These are phyloP conservation scores for Allodekkera sacchari DNA, from an alignment of 805 yeast genomes.

Conservation along the genomic window DNA sequence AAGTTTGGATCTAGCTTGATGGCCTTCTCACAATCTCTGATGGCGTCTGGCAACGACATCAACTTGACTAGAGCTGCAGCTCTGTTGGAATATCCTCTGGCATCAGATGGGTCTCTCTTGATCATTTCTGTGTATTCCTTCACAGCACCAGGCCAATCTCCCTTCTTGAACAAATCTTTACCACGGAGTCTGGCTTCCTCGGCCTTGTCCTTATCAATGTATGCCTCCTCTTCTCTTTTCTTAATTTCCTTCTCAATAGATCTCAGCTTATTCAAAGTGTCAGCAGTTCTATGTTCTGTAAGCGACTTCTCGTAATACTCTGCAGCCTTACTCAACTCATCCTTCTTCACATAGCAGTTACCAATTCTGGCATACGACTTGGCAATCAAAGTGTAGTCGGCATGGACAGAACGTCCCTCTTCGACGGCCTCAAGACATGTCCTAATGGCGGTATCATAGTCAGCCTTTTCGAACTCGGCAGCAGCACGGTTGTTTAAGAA, in stretches of 20 bases:
- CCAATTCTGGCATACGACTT: conserved; percentile 93
- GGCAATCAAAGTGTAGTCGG: conserved; percentile 87
- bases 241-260: conserved; percentile 80
- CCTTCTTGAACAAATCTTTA: conserved; percentile 78
- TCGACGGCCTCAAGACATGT: conserved; percentile 82
- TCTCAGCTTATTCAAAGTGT: conserved; percentile 80
- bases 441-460: conserved; percentile 72
- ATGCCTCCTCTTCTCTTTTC: conserved; percentile 65
- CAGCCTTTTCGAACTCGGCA: conserved; percentile 95
- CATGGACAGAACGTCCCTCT: conserved; percentile 80
- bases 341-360: conserved; percentile 66
- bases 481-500: conserved; percentile 95
- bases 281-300: conserved; percentile 97
- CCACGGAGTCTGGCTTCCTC: conserved; percentile 94
- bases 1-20: conserved; percentile 82
- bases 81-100: conserved; percentile 94
- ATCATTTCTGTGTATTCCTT: conserved; percentile 92
- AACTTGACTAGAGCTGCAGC: conserved; percentile 95
- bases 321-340: conserved; percentile 64
- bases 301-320: conserved; percentile 80
- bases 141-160: conserved; percentile 96
- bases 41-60: conserved; percentile 95
- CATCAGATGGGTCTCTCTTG: conserved; percentile 94
- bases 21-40: conserved; percentile 85
- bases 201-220: conserved; percentile 85